Base-by-base conservation (phyloP, 2,329 filamentous ascomycete species). In the Ascochyta rabiei region DNA sequence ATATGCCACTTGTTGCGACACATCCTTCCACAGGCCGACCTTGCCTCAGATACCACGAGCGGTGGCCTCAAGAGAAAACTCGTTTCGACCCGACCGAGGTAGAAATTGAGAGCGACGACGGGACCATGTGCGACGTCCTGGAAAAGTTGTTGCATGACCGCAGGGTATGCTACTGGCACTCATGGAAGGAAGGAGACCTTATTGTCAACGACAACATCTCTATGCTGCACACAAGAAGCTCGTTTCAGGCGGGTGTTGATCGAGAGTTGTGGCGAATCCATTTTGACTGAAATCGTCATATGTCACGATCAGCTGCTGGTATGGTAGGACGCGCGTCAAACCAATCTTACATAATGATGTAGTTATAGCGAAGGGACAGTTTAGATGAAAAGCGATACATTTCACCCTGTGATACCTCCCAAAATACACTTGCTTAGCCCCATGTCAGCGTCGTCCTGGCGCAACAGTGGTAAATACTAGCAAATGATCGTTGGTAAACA, bases 111-210 rank as follows among this genome's bases (percentile, higher is more conserved):
- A 67, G 72, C 28, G 70, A 63, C 0, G 74, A 77, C 9, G 69
- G 75, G 10, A 49, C 60, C 0, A 57, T 75, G 0, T 69, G 81
- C 23, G 71, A 75, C 1, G 61, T 75, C 0, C 60, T 84, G 1
- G 75, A 81, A 39, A 64, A 66, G 0, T 63, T 81, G 0, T 64
- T 82, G 2, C 80, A 84, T 54, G 82, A 84, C 57, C 74, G 80
- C 1, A 73, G 82, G 0, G 77, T 84, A 0, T 79, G 78, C 5
- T 76, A 82, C 30, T 80, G 80, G 53, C 79, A 82, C 51, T 67
- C 76, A 3, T 85, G 83, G 82, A 76, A 84, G 38, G 79, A 81
- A 68, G 82, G 83, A 0, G 83, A 85, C 58, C 39, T 85, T 19
- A 57, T 85, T 0, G 67, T 86, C 3, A 84, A 73, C 53, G 82